phyloP scores from a whole-genome alignment of 2,329 filamentous ascomycete genomes.

The Aspergillus sp. region DNA sequence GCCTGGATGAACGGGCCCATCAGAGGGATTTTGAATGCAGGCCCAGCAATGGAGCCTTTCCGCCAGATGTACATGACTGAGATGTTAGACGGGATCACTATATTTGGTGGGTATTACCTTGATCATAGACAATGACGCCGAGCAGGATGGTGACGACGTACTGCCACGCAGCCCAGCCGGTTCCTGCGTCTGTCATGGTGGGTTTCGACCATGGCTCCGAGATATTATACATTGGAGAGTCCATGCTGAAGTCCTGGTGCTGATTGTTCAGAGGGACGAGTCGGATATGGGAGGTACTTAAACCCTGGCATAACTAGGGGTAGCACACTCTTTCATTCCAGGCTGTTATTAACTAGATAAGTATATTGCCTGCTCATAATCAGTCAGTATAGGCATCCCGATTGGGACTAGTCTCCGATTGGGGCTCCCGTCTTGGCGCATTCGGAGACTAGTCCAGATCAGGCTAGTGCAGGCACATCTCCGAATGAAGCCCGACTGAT shows the following conservation, averaged over 20 bases:
- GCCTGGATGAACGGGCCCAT: slow-evolving; percentile 87
- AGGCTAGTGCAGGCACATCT: not conserved
- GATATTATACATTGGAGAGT: too few relatives aligned
- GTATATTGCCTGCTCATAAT: too few relatives aligned
- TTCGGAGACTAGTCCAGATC: not conserved
- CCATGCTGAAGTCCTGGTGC: too few relatives aligned
- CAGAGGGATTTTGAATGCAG: slow-evolving; percentile 70
- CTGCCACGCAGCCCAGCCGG: slow-evolving; percentile 43
- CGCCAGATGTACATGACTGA: slow-evolving; percentile 67
- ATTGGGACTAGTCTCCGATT: not conserved
- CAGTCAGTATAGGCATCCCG: not conserved
- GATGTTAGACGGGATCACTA: not conserved
- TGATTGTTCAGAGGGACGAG: too few relatives aligned
- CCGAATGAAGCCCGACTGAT: too few relatives aligned
- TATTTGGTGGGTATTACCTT: slow-evolving; percentile 55
- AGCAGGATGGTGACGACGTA: slow-evolving; percentile 57
- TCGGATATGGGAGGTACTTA: not conserved
- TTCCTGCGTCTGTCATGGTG: not conserved
- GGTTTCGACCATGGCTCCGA: too few relatives aligned
- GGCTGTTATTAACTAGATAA: too few relatives aligned
- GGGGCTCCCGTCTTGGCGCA: not conserved
- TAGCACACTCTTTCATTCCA: too few relatives aligned
- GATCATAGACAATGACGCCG: slow-evolving; percentile 73
- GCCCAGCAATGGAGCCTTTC: slow-evolving; percentile 70
- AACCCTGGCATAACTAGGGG: not conserved